Percentiles rank a stretch among this genome's conserved stretches.
Conservation (phyloP, 208 protist species). For the Leishmania turanica region DNA sequence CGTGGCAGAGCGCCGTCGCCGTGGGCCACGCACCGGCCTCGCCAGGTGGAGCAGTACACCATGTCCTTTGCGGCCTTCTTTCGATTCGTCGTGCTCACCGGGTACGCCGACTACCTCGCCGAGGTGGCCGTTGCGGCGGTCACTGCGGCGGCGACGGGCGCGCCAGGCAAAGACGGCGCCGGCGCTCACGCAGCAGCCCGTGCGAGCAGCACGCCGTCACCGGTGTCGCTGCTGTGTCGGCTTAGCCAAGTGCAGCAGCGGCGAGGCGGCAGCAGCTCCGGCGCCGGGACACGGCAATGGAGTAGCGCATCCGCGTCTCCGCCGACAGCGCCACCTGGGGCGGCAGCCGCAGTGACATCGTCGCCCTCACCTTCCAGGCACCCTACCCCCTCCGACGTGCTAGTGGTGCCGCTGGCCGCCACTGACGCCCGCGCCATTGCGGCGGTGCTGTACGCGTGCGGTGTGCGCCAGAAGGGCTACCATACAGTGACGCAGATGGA, state of each 20-base stretch:
- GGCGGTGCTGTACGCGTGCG: constrained; percentile 49
- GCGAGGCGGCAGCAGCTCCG: background rate
- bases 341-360: background rate
- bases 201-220: background rate
- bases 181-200: background rate
- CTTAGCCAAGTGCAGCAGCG: constrained; percentile 21
- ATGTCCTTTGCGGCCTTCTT: constrained; percentile 31
- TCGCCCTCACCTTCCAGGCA: background rate
- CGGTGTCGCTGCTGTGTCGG: background rate
- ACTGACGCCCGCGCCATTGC: constrained; percentile 53
- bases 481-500: constrained; percentile 47
- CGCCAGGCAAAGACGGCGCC: background rate
- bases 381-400: background rate
- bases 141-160: background rate
- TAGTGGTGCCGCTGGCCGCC: constrained; percentile 28
- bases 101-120: constrained; percentile 29
- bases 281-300: background rate
- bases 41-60: constrained; percentile 21
- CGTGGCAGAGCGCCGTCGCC: background rate
- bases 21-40: background rate
- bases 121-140: background rate
- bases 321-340: background rate
- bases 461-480: constrained; percentile 55
- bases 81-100: constrained; percentile 27
- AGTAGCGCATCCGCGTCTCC: background rate